phyloP scores from a whole-genome alignment of 805 yeast genomes.

The Ogataea philodendri region DNA sequence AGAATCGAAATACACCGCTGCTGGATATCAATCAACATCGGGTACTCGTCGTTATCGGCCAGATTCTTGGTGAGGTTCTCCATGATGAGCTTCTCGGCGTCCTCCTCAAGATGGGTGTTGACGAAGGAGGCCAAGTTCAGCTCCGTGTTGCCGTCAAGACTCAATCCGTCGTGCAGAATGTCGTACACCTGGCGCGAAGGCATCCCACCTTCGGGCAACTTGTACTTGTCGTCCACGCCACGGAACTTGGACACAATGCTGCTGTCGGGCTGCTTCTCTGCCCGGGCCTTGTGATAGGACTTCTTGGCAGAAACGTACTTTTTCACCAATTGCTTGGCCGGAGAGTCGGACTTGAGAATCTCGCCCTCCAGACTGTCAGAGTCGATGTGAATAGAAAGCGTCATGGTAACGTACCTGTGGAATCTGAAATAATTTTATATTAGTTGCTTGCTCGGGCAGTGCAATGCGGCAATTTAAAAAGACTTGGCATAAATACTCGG shows the following conservation, averaged over 20 bases:
- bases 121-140: slow-evolving; percentile 89
- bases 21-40: slow-evolving; percentile 76
- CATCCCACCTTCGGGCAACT: slow-evolving; percentile 57
- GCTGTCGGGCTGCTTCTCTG: slow-evolving; percentile 14
- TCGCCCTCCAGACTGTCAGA: slow-evolving; percentile 40
- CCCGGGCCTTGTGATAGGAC: slow-evolving; percentile 15
- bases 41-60: slow-evolving; percentile 93
- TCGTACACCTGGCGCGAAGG: slow-evolving; percentile 53
- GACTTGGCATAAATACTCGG: slow-evolving; percentile 1
- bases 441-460: slow-evolving; percentile 7
- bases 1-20: slow-evolving; percentile 79
- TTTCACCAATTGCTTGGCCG: slow-evolving; percentile 12
- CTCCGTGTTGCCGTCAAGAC: slow-evolving; percentile 80
- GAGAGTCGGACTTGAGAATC: slow-evolving; percentile 27
- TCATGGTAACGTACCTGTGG: slow-evolving; percentile 32
- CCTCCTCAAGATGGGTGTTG: slow-evolving; percentile 64
- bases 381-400: slow-evolving; percentile 44
- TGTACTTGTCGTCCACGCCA: slow-evolving; percentile 51
- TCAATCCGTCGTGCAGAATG: slow-evolving; percentile 67
- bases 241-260: slow-evolving; percentile 30
- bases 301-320: slow-evolving; percentile 24
- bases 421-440: not conserved
- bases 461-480: slow-evolving; percentile 1
- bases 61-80: slow-evolving; percentile 83
- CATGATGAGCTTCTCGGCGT: slow-evolving; percentile 49